Conservation (phyloP, 352 stramenopile species). For the Globisporangium cystogenes region DNA sequence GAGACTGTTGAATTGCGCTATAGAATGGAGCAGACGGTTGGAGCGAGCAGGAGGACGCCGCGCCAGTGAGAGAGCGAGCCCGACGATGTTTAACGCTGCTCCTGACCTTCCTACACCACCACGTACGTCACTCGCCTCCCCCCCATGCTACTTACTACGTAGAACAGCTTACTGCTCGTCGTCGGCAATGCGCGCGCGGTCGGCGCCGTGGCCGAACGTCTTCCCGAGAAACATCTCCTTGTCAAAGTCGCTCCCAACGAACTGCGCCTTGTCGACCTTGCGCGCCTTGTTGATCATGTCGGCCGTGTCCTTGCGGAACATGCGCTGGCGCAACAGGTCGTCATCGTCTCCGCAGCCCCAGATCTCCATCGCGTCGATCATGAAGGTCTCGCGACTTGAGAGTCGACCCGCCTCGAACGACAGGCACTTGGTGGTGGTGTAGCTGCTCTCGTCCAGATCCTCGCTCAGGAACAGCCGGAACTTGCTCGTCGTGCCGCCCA, state of each 20-base stretch:
- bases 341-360: conserved; percentile 75
- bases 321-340: conserved; percentile 40
- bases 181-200: conserved; percentile 59
- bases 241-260: conserved; percentile 80
- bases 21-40: conserved; percentile 1
- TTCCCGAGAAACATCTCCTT: conserved; percentile 77
- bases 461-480: conserved; percentile 81
- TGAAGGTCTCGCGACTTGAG: conserved; percentile 53
- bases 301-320: conserved; percentile 69
- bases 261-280: conserved; percentile 86
- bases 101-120: no score
- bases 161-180: conserved; percentile 53
- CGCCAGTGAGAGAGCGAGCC: neutral
- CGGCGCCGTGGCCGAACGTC: conserved; percentile 67
- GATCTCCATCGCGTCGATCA: conserved; percentile 65
- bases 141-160: no score
- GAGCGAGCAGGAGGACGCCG: neutral
- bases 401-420: conserved; percentile 66
- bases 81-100: no score
- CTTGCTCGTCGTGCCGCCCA: conserved; percentile 67
- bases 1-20: neutral
- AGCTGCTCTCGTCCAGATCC: conserved; percentile 81
- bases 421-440: conserved; percentile 64
- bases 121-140: no score
- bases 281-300: conserved; percentile 77